Evolutionary conservation across 2,329 filamentous ascomycete species (phyloP).

Genomic region (Mycocentrospora acerina): DNA sequence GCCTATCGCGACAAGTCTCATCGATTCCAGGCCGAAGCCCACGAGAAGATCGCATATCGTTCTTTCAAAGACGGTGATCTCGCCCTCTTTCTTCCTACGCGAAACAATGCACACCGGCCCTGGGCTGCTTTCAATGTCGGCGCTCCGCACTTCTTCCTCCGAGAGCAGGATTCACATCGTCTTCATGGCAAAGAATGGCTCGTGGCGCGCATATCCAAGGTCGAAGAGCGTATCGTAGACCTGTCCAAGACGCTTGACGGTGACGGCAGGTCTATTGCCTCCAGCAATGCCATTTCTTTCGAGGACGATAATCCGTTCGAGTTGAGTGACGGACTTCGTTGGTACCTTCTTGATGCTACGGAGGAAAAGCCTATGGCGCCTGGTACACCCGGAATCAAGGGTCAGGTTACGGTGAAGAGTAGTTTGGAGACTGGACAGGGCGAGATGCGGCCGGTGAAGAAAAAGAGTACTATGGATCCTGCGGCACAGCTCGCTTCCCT

Average conservation of each 20-base stretch:
- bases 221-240: constrained; percentile 92
- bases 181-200: constrained; percentile 88
- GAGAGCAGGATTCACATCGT: constrained; percentile 86
- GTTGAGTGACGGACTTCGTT: constrained; percentile 87
- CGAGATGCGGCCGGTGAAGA: constrained; percentile 53
- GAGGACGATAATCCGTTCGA: constrained; percentile 98
- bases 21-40: constrained; percentile 75
- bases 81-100: constrained; percentile 88
- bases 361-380: constrained; percentile 90
- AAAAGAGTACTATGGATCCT: constrained; percentile 48
- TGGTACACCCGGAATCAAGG: constrained; percentile 79
- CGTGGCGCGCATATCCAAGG: constrained; percentile 86
- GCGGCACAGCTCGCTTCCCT: constrained; percentile 68
- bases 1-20: constrained; percentile 87
- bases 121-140: constrained; percentile 99
- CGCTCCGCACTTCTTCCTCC: constrained; percentile 94
- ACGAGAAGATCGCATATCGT: constrained; percentile 94
- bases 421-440: constrained; percentile 85
- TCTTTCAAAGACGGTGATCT: constrained; percentile 97
- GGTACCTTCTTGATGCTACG: constrained; percentile 91
- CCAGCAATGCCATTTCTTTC: constrained; percentile 56
- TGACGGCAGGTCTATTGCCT: constrained; percentile 51
- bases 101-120: constrained; percentile 89
- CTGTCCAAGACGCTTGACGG: constrained; percentile 73
- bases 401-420: constrained; percentile 87